These are phyloP conservation scores for Selaginella tamariscina DNA, from an alignment of 75 land plant genomes.

Conservation along the genomic window DNA sequence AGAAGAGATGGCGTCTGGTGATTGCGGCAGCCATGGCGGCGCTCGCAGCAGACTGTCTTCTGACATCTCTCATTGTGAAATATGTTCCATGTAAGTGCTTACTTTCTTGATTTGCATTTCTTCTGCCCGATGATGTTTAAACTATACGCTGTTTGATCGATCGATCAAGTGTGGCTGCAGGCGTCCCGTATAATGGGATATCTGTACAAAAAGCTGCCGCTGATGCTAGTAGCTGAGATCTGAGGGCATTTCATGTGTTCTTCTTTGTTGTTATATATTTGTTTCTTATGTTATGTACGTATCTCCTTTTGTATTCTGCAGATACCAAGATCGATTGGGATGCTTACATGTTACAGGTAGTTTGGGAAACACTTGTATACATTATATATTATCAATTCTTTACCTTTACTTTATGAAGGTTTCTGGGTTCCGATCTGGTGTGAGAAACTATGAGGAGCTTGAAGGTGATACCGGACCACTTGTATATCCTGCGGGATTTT, in stretches of 20 bases:
- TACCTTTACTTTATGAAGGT: constrained; percentile 43
- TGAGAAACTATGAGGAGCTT: constrained; percentile 71
- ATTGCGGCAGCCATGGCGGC: not conserved
- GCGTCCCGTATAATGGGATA: not conserved
- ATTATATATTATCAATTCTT: too few species aligned
- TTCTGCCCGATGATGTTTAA: not conserved
- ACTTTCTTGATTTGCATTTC: not conserved
- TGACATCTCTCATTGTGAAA: constrained; percentile 47
- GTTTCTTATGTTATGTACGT: not conserved
- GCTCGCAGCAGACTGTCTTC: constrained; percentile 30
- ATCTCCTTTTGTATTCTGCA: constrained; percentile 17
- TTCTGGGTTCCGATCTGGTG: constrained; percentile 71
- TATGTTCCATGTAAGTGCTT: constrained; percentile 59
- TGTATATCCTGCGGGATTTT: constrained; percentile 94
- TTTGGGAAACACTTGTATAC: not conserved
- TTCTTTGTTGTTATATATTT: not conserved
- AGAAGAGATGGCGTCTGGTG: not conserved
- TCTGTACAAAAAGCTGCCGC: not conserved
- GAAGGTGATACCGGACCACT: constrained; percentile 88
- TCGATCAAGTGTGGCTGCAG: too few species aligned
- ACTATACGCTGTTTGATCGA: constrained; percentile 1
- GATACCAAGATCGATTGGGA: constrained; percentile 99
- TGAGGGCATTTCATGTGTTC: not conserved
- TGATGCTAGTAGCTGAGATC: not conserved
- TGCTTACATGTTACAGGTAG: constrained; percentile 97